Percentiles rank a stretch among this genome's conserved stretches.
phyloP scores from a whole-genome alignment of 2,329 filamentous ascomycete species.

The Eutypa lata region DNA sequence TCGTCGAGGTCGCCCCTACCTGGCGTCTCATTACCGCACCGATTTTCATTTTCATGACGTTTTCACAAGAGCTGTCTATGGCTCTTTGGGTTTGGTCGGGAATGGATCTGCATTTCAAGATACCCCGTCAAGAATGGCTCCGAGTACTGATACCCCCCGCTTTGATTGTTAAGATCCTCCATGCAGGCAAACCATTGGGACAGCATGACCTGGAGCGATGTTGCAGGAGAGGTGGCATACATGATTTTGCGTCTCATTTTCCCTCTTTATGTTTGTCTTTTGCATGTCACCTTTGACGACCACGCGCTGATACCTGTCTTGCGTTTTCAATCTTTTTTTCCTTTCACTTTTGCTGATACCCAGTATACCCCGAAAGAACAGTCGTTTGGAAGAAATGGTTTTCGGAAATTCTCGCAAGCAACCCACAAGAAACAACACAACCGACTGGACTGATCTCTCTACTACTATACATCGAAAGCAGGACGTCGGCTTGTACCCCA shows the following conservation, averaged over 20 bases:
- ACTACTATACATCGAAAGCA: neutral
- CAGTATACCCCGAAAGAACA: slow-evolving; percentile 32
- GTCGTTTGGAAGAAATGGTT: slow-evolving; percentile 26
- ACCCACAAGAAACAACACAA: neutral
- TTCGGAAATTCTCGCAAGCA: slow-evolving; percentile 18
- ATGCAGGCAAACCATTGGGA: slow-evolving; percentile 14
- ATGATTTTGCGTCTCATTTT: slow-evolving; percentile 21
- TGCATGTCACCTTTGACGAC: slow-evolving; percentile 26
- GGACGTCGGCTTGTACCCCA: neutral
- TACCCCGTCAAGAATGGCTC: slow-evolving; percentile 33
- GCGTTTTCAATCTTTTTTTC: slow-evolving; percentile 26
- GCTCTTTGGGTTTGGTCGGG: slow-evolving; percentile 31
- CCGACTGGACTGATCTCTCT: neutral
- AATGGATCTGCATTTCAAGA: slow-evolving; percentile 37
- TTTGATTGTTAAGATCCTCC: slow-evolving; percentile 17
- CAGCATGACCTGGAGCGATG: slow-evolving; percentile 20
- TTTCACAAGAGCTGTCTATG: slow-evolving; percentile 29
- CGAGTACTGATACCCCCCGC: slow-evolving; percentile 31
- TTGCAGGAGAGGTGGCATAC: slow-evolving; percentile 22
- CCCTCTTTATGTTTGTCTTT: slow-evolving; percentile 21
- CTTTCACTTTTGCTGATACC: slow-evolving; percentile 33
- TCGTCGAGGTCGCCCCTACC: neutral
- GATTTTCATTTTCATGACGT: slow-evolving; percentile 17
- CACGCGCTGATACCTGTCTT: slow-evolving; percentile 25
- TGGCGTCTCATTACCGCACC: slow-evolving; percentile 9